A percentile compares a stretch with the other conserved stretches of the same genome.
Conservation (phyloP, 306 rosid genomes). For the Delonix regia region DNA sequence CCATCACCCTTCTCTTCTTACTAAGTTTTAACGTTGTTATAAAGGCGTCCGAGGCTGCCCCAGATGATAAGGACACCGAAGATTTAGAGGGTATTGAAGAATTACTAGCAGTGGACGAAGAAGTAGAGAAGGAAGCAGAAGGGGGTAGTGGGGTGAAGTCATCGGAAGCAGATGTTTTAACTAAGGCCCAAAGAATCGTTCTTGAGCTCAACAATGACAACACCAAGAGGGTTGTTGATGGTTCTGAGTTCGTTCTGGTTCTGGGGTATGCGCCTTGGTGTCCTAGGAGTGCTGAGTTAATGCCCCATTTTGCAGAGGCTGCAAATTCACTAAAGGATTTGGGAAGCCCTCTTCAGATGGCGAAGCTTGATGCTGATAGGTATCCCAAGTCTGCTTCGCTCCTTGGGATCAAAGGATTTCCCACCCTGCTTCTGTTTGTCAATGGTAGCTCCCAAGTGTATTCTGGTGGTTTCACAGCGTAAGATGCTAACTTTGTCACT, state of each 20-base stretch:
- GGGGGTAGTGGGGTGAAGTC: constrained; percentile 44
- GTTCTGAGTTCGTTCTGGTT: constrained; percentile 75
- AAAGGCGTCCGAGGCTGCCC: constrained; percentile 48
- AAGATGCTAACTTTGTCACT: constrained; percentile 34
- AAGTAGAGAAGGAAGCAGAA: constrained; percentile 52
- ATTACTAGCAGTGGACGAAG: constrained; percentile 80
- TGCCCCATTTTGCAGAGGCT: constrained; percentile 97
- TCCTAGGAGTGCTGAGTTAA: constrained; percentile 89
- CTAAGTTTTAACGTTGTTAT: constrained; percentile 38
- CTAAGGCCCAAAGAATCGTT: constrained; percentile 90
- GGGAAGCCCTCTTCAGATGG: constrained; percentile 71
- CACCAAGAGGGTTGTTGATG: constrained; percentile 64
- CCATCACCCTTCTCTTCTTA: constrained; percentile 58
- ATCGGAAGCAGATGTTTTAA: constrained; percentile 79
- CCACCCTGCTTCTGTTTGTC: constrained; percentile 82
- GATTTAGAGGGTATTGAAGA: constrained; percentile 69
- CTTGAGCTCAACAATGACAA: constrained; percentile 76
- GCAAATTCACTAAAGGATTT: constrained; percentile 75
- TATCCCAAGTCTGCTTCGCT: constrained; percentile 71
- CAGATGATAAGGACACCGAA: constrained; percentile 45
- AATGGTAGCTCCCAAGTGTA: constrained; percentile 83
- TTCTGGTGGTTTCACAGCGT: constrained; percentile 93
- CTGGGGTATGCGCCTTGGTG: constrained; percentile 98
- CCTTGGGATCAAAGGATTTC: constrained; percentile 85
- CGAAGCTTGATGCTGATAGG: constrained; percentile 90